phyloP scores from a whole-genome alignment of 2,329 filamentous ascomycete genomes.

The Pseudovirgaria hyperparasitica region DNA sequence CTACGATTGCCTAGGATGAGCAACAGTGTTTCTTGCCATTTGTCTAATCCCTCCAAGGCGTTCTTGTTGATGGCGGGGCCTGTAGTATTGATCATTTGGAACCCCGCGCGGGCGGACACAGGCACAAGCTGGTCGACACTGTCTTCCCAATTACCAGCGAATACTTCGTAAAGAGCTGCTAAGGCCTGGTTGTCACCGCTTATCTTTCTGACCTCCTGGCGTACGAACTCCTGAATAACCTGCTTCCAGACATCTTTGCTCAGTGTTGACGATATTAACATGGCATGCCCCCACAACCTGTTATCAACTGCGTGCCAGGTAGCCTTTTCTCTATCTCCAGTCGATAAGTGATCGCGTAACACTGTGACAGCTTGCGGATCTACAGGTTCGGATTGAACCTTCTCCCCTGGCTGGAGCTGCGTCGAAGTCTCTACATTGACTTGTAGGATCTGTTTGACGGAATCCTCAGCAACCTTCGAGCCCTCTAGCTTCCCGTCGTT shows the following conservation, averaged over 20 bases:
- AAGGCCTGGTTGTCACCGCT: conserved; percentile 74
- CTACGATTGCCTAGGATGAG: conserved; percentile 84
- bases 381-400: conserved; percentile 47
- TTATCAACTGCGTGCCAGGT: conserved; percentile 91
- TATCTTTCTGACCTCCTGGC: conserved; percentile 79
- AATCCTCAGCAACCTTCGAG: conserved; percentile 55
- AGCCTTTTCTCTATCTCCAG: conserved; percentile 78
- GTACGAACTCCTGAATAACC: conserved; percentile 88
- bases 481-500: conserved; percentile 74
- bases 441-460: conserved; percentile 57
- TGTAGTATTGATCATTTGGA: conserved; percentile 71
- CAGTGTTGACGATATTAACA: conserved; percentile 75
- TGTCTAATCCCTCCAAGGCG: conserved; percentile 72
- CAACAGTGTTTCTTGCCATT: conserved; percentile 83
- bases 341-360: conserved; percentile 59
- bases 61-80: conserved; percentile 52
- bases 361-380: conserved; percentile 58
- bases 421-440: conserved; percentile 5
- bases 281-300: conserved; percentile 89
- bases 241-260: conserved; percentile 72
- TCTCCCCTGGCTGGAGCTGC: too few species aligned
- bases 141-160: conserved; percentile 88
- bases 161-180: conserved; percentile 82
- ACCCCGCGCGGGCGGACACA: conserved; percentile 77
- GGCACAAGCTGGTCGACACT: conserved; percentile 93